Conservation (phyloP, 164 flowering plant species). For the Berberis thunbergii region DNA sequence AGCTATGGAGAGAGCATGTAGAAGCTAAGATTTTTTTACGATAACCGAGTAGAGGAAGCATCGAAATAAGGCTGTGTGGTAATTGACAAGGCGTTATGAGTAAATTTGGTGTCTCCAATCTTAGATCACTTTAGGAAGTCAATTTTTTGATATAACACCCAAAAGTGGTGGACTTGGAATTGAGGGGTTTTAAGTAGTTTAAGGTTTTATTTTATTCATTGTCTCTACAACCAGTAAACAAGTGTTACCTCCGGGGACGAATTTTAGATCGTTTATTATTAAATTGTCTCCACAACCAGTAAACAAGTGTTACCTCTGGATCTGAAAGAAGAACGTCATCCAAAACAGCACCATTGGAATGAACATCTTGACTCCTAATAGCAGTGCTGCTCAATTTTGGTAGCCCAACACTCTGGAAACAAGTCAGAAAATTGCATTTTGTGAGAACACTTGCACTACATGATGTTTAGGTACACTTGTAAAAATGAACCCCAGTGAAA, state of each 20-base stretch:
- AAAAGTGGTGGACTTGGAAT: too few species aligned
- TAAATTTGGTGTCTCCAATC: too few species aligned
- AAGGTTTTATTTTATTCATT: too few species aligned
- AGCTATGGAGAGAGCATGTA: neutral
- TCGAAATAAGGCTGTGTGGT: neutral
- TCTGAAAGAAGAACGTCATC: constrained; percentile 83
- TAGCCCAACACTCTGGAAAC: constrained; percentile 66
- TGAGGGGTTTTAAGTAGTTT: too few species aligned
- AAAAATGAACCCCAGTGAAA: neutral
- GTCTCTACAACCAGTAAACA: neutral
- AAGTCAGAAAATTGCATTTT: neutral
- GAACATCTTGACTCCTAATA: constrained; percentile 87
- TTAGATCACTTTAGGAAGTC: too few species aligned
- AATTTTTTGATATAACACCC: too few species aligned
- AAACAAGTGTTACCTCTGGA: constrained; percentile 51
- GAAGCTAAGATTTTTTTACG: neutral
- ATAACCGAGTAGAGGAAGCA: neutral
- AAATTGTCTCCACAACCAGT: neutral
- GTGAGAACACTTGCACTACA: neutral
- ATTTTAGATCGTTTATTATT: too few species aligned
- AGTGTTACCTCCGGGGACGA: neutral
- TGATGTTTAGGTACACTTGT: neutral
- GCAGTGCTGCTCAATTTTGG: constrained; percentile 86
- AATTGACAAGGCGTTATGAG: too few species aligned
- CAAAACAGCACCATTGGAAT: constrained; percentile 81